Conservation (phyloP, 1,284 basidiomycete species). For the Mycosarcoma mackinlayi region DNA sequence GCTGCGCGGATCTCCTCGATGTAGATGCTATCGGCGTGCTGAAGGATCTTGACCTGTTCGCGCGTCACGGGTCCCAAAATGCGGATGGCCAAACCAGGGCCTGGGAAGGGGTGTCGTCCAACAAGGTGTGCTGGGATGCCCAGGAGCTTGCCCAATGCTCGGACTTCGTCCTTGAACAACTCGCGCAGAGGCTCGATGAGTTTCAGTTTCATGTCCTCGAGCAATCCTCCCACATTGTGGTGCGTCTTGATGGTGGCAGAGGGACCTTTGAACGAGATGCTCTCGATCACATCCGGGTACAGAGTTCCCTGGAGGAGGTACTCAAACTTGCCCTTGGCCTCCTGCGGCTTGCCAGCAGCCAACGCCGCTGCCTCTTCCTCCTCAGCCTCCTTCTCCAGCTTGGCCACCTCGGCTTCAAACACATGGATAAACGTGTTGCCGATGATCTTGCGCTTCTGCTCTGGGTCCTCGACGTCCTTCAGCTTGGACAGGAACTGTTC, state of each 20-base stretch:
- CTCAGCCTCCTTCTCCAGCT: conserved; percentile 86
- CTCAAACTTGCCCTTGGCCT: conserved; percentile 81
- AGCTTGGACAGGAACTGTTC: conserved; percentile 91
- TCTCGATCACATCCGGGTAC: conserved; percentile 99
- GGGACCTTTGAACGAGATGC: conserved; percentile 99
- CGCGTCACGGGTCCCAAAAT: conserved; percentile 94
- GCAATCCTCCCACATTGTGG: conserved; percentile 96
- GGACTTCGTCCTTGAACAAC: conserved; percentile 99
- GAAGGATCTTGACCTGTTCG: conserved; percentile 92
- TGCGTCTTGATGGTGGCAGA: conserved; percentile 99
- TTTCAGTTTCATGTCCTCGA: conserved; percentile 99
- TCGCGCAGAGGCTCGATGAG: conserved; percentile 97
- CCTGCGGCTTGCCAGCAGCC: conserved; percentile 58
- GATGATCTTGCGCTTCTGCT: conserved; percentile 97
- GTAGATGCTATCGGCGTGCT: conserved; percentile 94
- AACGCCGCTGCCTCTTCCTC: conserved; percentile 77
- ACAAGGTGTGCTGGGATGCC: conserved; percentile 92
- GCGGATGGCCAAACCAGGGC: conserved; percentile 97
- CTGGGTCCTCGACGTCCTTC: conserved; percentile 91
- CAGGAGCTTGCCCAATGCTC: conserved; percentile 88
- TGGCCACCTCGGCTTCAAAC: conserved; percentile 91
- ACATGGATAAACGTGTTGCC: conserved; percentile 99
- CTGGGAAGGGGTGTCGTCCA: conserved; percentile 98
- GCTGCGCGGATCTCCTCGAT: conserved; percentile 97
- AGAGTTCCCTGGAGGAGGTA: conserved; percentile 98